These are phyloP conservation scores for Akanthomyces dipterigenus DNA, from an alignment of 2,329 filamentous ascomycete genomes.

Conservation along the genomic window DNA sequence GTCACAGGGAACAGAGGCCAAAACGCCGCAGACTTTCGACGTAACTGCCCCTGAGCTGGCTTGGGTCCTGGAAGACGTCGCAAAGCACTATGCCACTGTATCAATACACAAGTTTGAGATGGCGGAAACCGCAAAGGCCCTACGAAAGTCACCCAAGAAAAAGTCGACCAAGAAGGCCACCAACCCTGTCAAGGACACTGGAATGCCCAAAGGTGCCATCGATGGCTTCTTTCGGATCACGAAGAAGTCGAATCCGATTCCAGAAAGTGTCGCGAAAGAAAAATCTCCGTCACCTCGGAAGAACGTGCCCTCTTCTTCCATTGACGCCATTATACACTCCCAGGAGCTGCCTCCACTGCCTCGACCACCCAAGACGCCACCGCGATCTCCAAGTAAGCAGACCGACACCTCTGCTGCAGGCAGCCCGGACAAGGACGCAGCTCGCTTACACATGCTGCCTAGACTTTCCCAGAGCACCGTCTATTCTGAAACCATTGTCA, in stretches of 20 bases:
- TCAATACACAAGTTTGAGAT: conserved; percentile 24
- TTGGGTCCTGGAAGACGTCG: conserved; percentile 33
- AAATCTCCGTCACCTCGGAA: conserved; percentile 4
- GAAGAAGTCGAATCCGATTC: conserved; percentile 23
- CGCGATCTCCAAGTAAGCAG: conserved; percentile 31
- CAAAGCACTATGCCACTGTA: conserved; percentile 20
- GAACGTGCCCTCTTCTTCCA: not conserved
- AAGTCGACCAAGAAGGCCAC: conserved; percentile 16
- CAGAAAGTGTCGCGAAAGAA: conserved; percentile 11
- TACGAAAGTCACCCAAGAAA: conserved; percentile 21
- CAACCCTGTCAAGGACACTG: not conserved
- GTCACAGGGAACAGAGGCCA: conserved; percentile 20
- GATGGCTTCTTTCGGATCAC: conserved; percentile 35
- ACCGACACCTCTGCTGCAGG: conserved; percentile 20
- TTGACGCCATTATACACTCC: not conserved
- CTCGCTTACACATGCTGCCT: conserved; percentile 11
- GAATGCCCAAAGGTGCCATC: conserved; percentile 24
- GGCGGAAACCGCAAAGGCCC: conserved; percentile 16
- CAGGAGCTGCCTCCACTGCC: conserved; percentile 4
- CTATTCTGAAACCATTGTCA: conserved; percentile 9
- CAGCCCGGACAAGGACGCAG: conserved; percentile 4
- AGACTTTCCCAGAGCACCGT: conserved; percentile 3
- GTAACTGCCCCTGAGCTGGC: conserved; percentile 52
- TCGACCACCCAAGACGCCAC: conserved; percentile 19
- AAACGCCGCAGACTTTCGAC: conserved; percentile 48